A percentile compares a stretch with the other conserved stretches of the same genome.
Conservation (phyloP, 257 asterid species). For the Primulina huaijiensis region DNA sequence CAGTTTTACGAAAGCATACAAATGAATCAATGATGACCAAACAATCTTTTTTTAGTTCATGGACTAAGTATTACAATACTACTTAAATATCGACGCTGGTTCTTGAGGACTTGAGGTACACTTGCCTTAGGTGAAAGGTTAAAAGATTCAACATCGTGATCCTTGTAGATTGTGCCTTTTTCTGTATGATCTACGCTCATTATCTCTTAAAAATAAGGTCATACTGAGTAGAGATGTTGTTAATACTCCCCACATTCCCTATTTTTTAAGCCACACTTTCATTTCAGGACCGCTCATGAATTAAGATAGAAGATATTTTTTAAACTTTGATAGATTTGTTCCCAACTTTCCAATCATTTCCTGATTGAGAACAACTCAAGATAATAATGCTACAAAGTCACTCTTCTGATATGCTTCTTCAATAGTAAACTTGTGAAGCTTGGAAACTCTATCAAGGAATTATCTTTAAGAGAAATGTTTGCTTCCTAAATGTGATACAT, state of each 20-base stretch:
- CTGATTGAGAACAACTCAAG: constrained; percentile 3
- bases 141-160: not conserved
- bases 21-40: constrained; percentile 5
- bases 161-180: not conserved
- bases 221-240: not conserved
- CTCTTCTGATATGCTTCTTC: not conserved
- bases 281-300: not conserved
- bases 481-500: not conserved
- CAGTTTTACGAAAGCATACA: constrained; percentile 2
- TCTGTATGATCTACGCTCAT: too few species aligned
- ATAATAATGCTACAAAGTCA: constrained; percentile 1
- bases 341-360: constrained; percentile 7
- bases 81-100: not conserved
- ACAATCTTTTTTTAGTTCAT: constrained; percentile 5
- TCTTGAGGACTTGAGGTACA: not conserved
- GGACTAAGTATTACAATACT: constrained; percentile 8
- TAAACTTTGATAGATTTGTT: constrained; percentile 13
- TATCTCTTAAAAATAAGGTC: not conserved
- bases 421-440: constrained; percentile 9
- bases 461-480: not conserved
- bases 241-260: too few species aligned
- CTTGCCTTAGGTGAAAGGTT: not conserved
- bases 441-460: too few species aligned
- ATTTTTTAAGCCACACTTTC: constrained; percentile 8
- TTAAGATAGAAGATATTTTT: not conserved